Evolutionary conservation across 768 basidiomycete species (phyloP), one percentile per base, ranked within the genome.

Genomic region (Podaxis sp.): DNA sequence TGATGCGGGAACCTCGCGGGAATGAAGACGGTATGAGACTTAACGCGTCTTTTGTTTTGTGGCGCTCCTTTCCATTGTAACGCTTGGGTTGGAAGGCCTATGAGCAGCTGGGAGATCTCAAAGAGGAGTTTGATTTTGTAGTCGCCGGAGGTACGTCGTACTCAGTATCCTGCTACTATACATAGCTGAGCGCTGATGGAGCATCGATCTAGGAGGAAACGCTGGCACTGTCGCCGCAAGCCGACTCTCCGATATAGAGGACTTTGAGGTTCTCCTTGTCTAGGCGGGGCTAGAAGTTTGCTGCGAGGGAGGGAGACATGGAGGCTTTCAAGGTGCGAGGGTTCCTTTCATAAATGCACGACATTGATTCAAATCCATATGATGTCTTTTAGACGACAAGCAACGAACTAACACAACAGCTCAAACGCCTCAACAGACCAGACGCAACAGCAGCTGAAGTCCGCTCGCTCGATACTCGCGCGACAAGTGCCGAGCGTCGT

Each of bases 271-370:
- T 8, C 43, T 66, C 17, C 58, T 63, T 25, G 49, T 66, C n/a
- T 62, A 66, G 61, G 65, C 62, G 9, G 65, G 65, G 9, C 50
- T 58, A 27, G 27, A 93, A 94, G 76, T 83, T 91, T 51, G 80
- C 80, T n/a, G 71, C 83, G 29, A 94, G 92, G 72, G 90, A 96
- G 64, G 91, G 91, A n/a, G 95, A 98, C 71, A 73, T 96, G 27
- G 94, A 96, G 60, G 88, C 87, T 2, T 74, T 92, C 67, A 94
- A 91, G 85, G 95, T 94, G 37, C 43, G 77, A 63, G n/a, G 40
- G 25, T 61, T 13, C 5, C 51, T 47, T 49, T 13, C 59, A 0
- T 25, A 17, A 12, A 4, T 22, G 1, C 6, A n/a, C n/a, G n/a
- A 43, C 24, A 25, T 50, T 22, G 11, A 12, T 12, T 29, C 27